Evolutionary conservation across 2,329 filamentous ascomycete genomes (phyloP), one percentile per base, ranked within the genome.

Genomic region (Botryotinia globosa): DNA sequence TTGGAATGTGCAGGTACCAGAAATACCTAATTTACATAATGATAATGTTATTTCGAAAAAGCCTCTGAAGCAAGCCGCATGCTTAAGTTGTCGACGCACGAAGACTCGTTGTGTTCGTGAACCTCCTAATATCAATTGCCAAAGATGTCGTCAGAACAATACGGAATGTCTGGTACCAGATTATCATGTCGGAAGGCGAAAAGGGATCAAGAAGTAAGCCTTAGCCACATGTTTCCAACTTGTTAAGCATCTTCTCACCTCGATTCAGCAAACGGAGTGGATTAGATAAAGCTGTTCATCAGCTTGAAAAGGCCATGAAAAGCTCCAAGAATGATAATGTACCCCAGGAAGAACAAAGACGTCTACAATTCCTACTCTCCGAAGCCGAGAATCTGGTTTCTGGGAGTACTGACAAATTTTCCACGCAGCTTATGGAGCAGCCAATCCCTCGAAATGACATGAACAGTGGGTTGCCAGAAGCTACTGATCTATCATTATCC

Each of bases 101-200:
- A 92, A 92, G 83, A 89, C 91, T 77, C 89, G 88, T 76, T 92
- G 90, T 81, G 87, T 89, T 74, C 87, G 88, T 76, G 84, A 85
- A 59, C 80, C 83, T 32, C 84, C 84, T 59, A 84, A 87, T 73
- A 78, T 82, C 32, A 83, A 85, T 39, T 92, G 90, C 80, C 88
- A 89, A 76, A 86, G 88, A 80, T 92, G 90, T 79, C 82, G 84
- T 71, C 86, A 89, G 77, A 82, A 86, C 12, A 84, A 86, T 48
- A 79, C 83, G 22, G 88, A 92, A 73, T 93, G 91, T 79, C 83
- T 92, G 9, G 88, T 92, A 3, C 91, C 87, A n/a, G 87, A 87
- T n/a, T 92, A 92, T 78, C 90, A 92, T 74, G 87, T 92, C 6
- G 91, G 91, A 12, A 85, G 91, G 67, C 90, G 92, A 78, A 93